phyloP scores from a whole-genome alignment of 345 rosid genomes.

The Fremontodendron californicum region DNA sequence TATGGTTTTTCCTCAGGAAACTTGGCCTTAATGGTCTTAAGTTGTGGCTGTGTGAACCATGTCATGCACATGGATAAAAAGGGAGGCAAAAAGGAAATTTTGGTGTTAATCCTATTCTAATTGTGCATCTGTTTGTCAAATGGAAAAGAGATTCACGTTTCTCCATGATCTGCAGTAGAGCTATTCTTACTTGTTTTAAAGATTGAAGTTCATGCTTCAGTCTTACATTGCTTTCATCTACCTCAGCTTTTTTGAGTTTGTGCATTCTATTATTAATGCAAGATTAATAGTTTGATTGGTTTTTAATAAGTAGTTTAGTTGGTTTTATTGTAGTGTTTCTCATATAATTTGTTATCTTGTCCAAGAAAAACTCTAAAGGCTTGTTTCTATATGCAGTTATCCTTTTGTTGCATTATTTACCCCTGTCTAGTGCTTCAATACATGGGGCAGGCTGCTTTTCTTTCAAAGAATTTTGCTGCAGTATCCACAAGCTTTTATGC shows the following conservation, averaged over 20 bases:
- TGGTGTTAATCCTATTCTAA: not conserved
- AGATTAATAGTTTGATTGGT: not conserved
- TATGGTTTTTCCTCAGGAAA: not conserved
- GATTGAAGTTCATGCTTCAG: not conserved
- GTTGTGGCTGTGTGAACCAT: conserved; percentile 3
- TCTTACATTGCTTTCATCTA: not conserved
- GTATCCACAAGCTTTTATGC: conserved; percentile 64
- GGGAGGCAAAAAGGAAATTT: not conserved
- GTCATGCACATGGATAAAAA: not conserved
- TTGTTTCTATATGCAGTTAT: conserved; percentile 52
- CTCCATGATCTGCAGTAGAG: not conserved
- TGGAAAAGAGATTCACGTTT: not conserved
- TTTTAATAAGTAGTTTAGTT: not conserved
- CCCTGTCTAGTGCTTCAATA: conserved; percentile 97
- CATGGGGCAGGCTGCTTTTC: conserved; percentile 97
- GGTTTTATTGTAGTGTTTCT: not conserved
- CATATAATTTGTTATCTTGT: not conserved
- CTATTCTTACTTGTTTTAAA: not conserved
- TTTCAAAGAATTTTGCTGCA: conserved; percentile 69
- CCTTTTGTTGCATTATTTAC: conserved; percentile 65
- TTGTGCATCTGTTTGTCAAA: not conserved
- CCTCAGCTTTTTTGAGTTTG: not conserved
- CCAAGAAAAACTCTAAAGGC: conserved; percentile 6
- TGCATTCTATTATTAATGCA: not conserved
- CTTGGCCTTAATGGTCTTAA: not conserved